Percentiles rank a stretch among this genome's conserved stretches.
Conservation (phyloP, 306 rosid genomes). For the Astragalus membranaceus region DNA sequence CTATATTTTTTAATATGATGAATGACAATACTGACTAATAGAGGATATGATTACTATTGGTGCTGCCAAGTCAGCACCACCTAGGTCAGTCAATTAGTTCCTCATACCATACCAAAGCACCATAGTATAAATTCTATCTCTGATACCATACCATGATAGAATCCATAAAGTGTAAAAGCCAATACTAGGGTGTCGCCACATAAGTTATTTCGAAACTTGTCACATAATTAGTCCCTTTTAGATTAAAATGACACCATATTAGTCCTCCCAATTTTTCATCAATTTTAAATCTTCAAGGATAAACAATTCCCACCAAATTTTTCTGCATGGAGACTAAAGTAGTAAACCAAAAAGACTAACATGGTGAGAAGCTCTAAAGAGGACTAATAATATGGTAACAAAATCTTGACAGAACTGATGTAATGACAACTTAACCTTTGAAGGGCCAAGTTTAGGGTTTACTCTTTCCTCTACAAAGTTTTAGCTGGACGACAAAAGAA, state of each 20-base stretch:
- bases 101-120: too few relatives aligned
- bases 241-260: neutral
- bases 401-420: neutral
- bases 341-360: neutral
- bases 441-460: neutral
- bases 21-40: neutral
- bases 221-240: too few relatives aligned
- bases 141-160: too few relatives aligned
- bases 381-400: neutral
- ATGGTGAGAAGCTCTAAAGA: neutral
- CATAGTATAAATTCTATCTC: too few relatives aligned
- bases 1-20: neutral
- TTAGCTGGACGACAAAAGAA: neutral
- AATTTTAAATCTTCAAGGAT: neutral
- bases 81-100: too few relatives aligned
- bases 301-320: neutral
- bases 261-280: neutral
- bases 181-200: too few relatives aligned
- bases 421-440: neutral
- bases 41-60: too few relatives aligned
- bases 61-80: too few relatives aligned
- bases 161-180: too few relatives aligned
- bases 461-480: neutral
- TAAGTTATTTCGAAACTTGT: too few relatives aligned
- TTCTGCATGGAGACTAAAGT: neutral